Base-by-base conservation (phyloP, 805 yeast genomes). In the Lipomyces sp. region DNA sequence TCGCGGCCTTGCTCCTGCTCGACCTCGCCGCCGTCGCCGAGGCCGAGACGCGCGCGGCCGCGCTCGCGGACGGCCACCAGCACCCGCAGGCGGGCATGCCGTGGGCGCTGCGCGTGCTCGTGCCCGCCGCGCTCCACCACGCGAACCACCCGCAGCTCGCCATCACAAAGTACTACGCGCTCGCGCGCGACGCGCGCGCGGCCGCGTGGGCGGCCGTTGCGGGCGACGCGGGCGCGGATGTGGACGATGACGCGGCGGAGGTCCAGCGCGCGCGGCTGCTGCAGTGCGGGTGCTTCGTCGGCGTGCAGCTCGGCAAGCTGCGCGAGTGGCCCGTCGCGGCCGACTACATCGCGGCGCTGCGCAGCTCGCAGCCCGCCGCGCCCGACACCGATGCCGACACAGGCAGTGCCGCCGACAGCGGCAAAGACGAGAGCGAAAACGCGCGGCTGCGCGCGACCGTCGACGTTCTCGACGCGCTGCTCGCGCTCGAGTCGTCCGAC, bases 151-250 rank as follows among this genome's bases (percentile, higher is more conserved):
- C 63, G 44, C 70, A 65, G 37, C 47, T 61, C 5, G 66, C 70
- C 1, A 50, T 70, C 6, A 61, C 60, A 39, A 51, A 51, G 33
- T 65, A 65, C 52, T 70, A 70, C 47, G 43, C 59, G 7, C 48
- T 70, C 41, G 70, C 68, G 0, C 54, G 64, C 7, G 73, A 68
- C 31, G 71, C 72, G 1, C 56, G 71, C 19, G 43, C 45, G 5
- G 64, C 59, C 35, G 52, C 61, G 8, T 45, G 51, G 39, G 36
- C 47, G 10, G 48, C 31, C 22, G 22, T 38, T 4, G 26, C 21
- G 22, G 21, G 32, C 34, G 11, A 21, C 4, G n/a, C 33, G 14
- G 36, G 5, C 23, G 11, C 24, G 31, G 40, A 37, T 23, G 24
- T 14, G 18, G 21, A 18, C n/a, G 6, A 23, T 22, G 11, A 19